Conservation (phyloP, 139 green algal genomes). For the Haematococcus lacustris region DNA sequence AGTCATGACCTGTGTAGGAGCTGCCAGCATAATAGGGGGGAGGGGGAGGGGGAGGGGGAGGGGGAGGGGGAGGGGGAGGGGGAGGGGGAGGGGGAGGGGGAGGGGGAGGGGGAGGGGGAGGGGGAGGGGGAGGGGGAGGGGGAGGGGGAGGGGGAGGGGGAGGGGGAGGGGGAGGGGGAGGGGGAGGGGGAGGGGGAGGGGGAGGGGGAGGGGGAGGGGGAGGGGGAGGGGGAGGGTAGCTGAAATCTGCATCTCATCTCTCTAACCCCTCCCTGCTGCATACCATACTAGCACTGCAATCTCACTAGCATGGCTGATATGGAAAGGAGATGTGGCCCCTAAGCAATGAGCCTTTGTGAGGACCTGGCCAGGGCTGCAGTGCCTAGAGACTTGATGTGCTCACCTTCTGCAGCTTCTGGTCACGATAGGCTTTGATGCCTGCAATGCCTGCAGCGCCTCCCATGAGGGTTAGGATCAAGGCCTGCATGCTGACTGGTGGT, state of each 20-base stretch:
- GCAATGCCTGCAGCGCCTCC: constrained; percentile 24
- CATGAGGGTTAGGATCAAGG: constrained; percentile 22
- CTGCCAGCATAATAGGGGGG: background rate
- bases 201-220: background rate
- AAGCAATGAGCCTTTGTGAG: background rate
- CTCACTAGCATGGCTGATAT: background rate
- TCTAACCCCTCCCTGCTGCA: background rate
- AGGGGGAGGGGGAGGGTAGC: background rate
- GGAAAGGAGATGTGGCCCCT: background rate
- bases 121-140: background rate
- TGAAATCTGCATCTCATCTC: background rate
- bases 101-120: background rate
- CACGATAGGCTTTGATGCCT: constrained; percentile 20
- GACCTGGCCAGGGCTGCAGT: background rate
- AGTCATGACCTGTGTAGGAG: constrained; percentile 16
- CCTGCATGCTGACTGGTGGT: constrained; percentile 18
- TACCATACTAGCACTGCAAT: background rate
- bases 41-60: background rate
- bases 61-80: background rate
- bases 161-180: background rate
- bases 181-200: background rate
- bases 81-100: background rate
- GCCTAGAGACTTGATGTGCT: background rate
- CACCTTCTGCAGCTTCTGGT: constrained; percentile 32
- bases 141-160: background rate